Base-by-base conservation (phyloP, 176 grass and related monocot species). In the Cymbopogon citratus region DNA sequence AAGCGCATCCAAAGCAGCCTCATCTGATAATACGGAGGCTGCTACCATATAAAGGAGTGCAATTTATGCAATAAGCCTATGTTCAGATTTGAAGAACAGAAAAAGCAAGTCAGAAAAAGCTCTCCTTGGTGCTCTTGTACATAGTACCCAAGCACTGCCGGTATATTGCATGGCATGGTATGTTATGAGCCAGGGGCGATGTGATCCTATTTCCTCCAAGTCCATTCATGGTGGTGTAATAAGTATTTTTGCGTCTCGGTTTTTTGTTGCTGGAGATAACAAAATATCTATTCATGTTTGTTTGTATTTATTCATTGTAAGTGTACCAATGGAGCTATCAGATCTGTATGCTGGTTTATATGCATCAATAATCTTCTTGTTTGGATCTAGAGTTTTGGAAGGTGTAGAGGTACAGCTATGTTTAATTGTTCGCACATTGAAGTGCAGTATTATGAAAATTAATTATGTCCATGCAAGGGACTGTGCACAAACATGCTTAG, bases 1-100 rank as follows among this genome's bases (percentile, higher is more conserved):
- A 94, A 94, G 85, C 87, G 90, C 34, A 89, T 97, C 77, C 90
- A 94, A 36, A 83, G 87, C 77, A 80, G 74, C 83, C 86, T 76
- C 59, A 74, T 90, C 3, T 13, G 80, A 54, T 85, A 84, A 80
- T 41, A 57, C 35, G 71, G 71, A 83, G 78, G 69, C 79, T 72
- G 52, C 38, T 35, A 29, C 21, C 46, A 46, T 70, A 41, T 68
- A 33, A 29, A 65, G 57, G 59, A 54, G 34, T 62, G 76, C 51
- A 71, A 69, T 67, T 59, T 46, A 26, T 35, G 66, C 66, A 64
- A 63, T 40, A 65, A 73, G 6, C 83, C 35, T 57, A 16, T 54
- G 13, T 21, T 59, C 31, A 26, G 76, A 81, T 73, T 81, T 40
- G 23, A 65, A 74, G 73, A 38, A 25, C 18, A 77, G 29, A 7